Evolutionary conservation across 495 filamentous ascomycete species (phyloP), one percentile per base, ranked within the genome.

Genomic region (Penicillium odoratum): DNA sequence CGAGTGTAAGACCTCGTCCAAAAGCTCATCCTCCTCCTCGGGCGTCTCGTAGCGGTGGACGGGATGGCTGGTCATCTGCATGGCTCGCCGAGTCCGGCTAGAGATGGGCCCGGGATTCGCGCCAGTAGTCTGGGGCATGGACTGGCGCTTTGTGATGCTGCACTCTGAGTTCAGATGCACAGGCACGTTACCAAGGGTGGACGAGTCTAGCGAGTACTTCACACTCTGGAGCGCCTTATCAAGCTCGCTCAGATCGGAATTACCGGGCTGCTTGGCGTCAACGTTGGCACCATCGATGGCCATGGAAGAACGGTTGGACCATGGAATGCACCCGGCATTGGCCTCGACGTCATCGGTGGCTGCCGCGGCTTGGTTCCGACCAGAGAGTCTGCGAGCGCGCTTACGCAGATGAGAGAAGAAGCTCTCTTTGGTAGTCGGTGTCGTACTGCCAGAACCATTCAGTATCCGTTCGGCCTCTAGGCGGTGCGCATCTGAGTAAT

Each of bases 331-430:
- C 15, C 92, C 92, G 34, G 91, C 91, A 64, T 92, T 92, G 43
- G 92, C 90, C 66, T 98, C 95, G 45, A 97, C 74, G 66, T 97
- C 93, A 59, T 97, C 93, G 47, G 82, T 78, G 9, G 91, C 83
- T 52, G 86, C 81, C 18, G 88, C 85, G 28, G 84, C 81, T 70
- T 93, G 90, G 65, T 93, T 89, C 26, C 91, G 86, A 34, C 94
- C 95, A 33, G 95, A 99, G 28, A 99, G 84, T 62, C 95, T 82
- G 59, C 95, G 85, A 7, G 95, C 95, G 26, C 92, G 86, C 72
- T 99, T 99, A 42, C 95, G 85, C 6, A 99, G 81, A 64, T 99
- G 95, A 7, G 95, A 97, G 73, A 98, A 98, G 76, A 97, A 98
- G 70, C 93, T 89, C 68, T 98, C 94, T 64, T 93, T 88, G 56